Evolutionary conservation across 495 filamentous ascomycete genomes (phyloP).

Genomic region (Aspergillus coremiiformis): DNA sequence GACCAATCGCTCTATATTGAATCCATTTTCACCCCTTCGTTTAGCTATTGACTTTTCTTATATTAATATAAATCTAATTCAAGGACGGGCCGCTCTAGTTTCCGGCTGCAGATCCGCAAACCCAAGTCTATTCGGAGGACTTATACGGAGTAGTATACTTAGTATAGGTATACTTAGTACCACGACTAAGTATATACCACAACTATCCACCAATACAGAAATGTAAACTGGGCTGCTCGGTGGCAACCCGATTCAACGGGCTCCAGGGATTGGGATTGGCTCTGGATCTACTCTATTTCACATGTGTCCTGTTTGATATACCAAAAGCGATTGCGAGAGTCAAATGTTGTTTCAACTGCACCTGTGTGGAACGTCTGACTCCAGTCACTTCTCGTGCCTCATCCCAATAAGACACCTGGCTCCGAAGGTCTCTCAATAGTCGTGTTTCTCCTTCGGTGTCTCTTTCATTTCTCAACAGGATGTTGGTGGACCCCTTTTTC

Average conservation of each 20-base stretch:
- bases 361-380: not conserved
- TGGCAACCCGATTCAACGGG: not conserved
- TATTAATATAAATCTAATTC: not conserved
- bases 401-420: constrained; percentile 6
- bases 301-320: not conserved
- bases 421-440: not conserved
- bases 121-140: not conserved
- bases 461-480: not conserved
- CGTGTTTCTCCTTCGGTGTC: not conserved
- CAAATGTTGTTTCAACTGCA: constrained; percentile 13
- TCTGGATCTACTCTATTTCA: not conserved
- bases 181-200: no score
- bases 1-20: not conserved
- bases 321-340: not conserved
- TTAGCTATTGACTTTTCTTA: not conserved
- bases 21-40: not conserved
- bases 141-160: not conserved
- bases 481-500: constrained; percentile 1
- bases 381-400: not conserved
- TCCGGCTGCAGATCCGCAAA: not conserved
- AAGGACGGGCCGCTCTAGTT: not conserved
- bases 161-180: no score
- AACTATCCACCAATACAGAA: not conserved
- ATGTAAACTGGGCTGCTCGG: not conserved
- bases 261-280: not conserved